A percentile compares a stretch with the other conserved stretches of the same genome.
Evolutionary conservation across 805 yeast species (phyloP).

Genomic region (Wickerhamomyces subpelliculosus): DNA sequence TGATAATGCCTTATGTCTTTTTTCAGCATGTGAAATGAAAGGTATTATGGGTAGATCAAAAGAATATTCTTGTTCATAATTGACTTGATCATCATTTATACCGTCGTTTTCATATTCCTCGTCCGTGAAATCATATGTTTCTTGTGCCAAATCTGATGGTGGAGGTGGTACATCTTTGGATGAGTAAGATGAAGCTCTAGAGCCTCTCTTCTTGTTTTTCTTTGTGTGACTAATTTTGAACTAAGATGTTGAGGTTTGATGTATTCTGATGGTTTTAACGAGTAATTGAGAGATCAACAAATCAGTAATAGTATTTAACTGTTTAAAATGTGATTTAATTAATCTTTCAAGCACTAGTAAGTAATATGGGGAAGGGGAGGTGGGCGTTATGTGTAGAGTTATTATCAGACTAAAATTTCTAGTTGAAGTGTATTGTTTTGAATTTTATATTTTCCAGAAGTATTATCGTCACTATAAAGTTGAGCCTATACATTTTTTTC

Average conservation of each 20-base stretch:
- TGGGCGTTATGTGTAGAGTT: too few relatives aligned
- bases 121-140: neutral
- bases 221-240: conserved; percentile 2
- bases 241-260: neutral
- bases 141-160: neutral
- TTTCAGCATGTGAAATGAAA: conserved; percentile 19
- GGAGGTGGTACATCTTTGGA: neutral
- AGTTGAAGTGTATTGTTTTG: too few relatives aligned
- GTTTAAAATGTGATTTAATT: too few relatives aligned
- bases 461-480: too few relatives aligned
- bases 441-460: too few relatives aligned
- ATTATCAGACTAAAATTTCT: too few relatives aligned
- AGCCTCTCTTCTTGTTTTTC: conserved; percentile 14
- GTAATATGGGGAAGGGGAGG: too few relatives aligned
- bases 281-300: too few relatives aligned
- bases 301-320: too few relatives aligned
- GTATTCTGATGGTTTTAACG: too few relatives aligned
- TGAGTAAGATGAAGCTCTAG: conserved; percentile 8
- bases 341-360: too few relatives aligned
- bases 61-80: conserved; percentile 23
- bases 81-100: conserved; percentile 9
- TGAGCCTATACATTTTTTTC: too few relatives aligned
- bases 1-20: conserved; percentile 25
- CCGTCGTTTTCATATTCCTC: neutral
- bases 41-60: conserved; percentile 21